Base-by-base conservation (phyloP, 495 filamentous ascomycete species). In the Aspergillus haitiensis region DNA sequence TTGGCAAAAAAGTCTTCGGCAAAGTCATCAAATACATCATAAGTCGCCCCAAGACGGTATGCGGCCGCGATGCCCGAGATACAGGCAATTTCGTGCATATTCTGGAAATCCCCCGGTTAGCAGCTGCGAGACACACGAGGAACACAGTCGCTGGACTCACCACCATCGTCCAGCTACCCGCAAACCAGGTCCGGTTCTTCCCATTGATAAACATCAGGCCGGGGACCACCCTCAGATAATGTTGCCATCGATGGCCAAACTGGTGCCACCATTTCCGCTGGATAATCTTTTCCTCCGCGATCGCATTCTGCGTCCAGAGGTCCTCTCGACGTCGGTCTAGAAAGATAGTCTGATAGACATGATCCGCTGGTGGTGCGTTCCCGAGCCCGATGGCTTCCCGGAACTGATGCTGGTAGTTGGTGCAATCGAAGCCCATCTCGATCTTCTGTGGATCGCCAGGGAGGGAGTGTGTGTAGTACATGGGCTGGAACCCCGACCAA, bases 401-500 rank as follows among this genome's bases (percentile, higher is more conserved):
- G 66, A 95, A 92, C 70, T 95, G 90, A 59, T 87, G 79, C 67
- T 95, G 90, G 73, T 95, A 95, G 65, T 91, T 88, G 15, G 86
- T 88, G 72, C 88, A 90, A 70, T 93, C 89, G 70, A 93, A 95
- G 61, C 83, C 87, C 90, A 95, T 93, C 65, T 95, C 90, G 8
- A 95, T 86, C 62, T 89, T 89, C 11, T 78, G 76, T 10, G 78
- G 81, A 62, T 88, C 86, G 11, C 81, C 64, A 9, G 73, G 65
- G 67, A 91, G 91, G 12, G 78, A 82, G 54, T 91, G 88, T 59
- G 85, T 93, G 70, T 84, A 88, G 73, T 94, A 94, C 90, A 94
- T 94, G 13, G 90, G 88, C 15, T 82, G 78, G 69, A 87, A 93
- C 18, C 84, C 81, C 10, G 61, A 40, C 72, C 74, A 76, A 10